Percentiles rank a stretch among this genome's conserved stretches.
These are phyloP conservation scores for Aegilops umbellulata DNA, from an alignment of 176 grass and related monocot species.

Conservation along the genomic window DNA sequence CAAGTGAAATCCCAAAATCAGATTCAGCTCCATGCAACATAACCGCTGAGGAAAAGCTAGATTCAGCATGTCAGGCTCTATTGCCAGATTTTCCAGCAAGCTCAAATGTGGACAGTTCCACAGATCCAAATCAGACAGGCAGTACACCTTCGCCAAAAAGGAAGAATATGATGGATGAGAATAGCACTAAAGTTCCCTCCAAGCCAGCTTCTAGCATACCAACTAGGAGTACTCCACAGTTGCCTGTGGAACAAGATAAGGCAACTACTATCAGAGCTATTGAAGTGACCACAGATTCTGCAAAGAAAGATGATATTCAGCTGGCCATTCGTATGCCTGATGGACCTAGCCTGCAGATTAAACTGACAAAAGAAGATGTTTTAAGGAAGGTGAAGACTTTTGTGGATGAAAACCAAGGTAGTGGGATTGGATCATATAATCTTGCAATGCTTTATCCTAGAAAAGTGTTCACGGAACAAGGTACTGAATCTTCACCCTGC, in stretches of 20 bases:
- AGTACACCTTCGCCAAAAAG: neutral
- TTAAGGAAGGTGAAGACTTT: slow-evolving; percentile 75
- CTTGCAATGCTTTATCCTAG: slow-evolving; percentile 90
- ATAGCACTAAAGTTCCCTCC: neutral
- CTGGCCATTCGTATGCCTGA: slow-evolving; percentile 77
- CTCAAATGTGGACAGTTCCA: slow-evolving; percentile 27
- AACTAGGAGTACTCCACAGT: slow-evolving; percentile 25
- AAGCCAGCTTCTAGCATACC: slow-evolving; percentile 15
- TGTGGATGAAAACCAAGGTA: slow-evolving; percentile 60
- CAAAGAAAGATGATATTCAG: slow-evolving; percentile 64
- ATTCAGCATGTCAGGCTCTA: slow-evolving; percentile 29
- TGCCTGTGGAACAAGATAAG: slow-evolving; percentile 29
- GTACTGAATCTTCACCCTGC: slow-evolving; percentile 37
- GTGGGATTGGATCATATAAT: slow-evolving; percentile 55
- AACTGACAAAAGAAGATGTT: slow-evolving; percentile 62
- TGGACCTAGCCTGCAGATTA: slow-evolving; percentile 80
- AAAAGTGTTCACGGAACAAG: slow-evolving; percentile 74
- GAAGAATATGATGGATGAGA: slow-evolving; percentile 20
- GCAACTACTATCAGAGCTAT: slow-evolving; percentile 20
- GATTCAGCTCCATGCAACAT: slow-evolving; percentile 32
- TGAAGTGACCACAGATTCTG: slow-evolving; percentile 23
- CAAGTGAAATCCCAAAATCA: slow-evolving; percentile 28
- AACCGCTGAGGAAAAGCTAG: slow-evolving; percentile 35
- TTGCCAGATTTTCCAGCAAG: slow-evolving; percentile 14
- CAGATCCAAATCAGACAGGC: slow-evolving; percentile 12